Base-by-base conservation (phyloP, 805 yeast genomes). In the Clavispora carvajalis region DNA sequence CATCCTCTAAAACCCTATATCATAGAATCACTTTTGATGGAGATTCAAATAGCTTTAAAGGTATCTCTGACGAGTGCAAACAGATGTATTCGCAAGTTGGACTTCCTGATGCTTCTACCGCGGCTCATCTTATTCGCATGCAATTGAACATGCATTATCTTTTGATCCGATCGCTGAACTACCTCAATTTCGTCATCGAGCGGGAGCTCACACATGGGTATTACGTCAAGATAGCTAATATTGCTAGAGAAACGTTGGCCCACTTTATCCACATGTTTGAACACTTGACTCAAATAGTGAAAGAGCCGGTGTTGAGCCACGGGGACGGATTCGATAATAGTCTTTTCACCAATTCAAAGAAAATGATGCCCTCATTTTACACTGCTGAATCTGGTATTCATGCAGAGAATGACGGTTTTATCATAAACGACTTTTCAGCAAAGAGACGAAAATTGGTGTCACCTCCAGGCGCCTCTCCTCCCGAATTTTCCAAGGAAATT, bases 351-450 rank as follows among this genome's bases (percentile, higher is more conserved):
- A 33, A 33, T 12, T 19, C 22, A 8, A 39, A 30, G 28, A 41
- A 37, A 12, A 37, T 36, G 19, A 22, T 35, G 19, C 18, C 28
- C 10, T 8, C 21, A 7, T 21, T 26, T 2, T 19, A 22, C 12
- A 10, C 36, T 4, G 18, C 23, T 4, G 38, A 25, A 7, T 55
- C 65, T 37, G 71, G 68, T 7, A 44, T 67, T 22, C 71, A 66
- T 48, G 62, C 65, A 15, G 71, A 69, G 43, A 73, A 69, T 35
- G 74, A 68, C 46, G 74, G 74, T 18, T 67, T 67, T 49, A 67
- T 69, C 5, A 66, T 68, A 12, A 69, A 69, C 44, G 73, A 68
- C 51, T 68, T 67, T 45, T 62, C 66, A 7, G 70, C 61, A 3
- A 67, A 66, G 47, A 51, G 71, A 38, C 55, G 65, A 36, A 57